Evolutionary conservation across 225 moss, liverwort and hornwort genomes (phyloP).

Genomic region (Anthoceros angustus): DNA sequence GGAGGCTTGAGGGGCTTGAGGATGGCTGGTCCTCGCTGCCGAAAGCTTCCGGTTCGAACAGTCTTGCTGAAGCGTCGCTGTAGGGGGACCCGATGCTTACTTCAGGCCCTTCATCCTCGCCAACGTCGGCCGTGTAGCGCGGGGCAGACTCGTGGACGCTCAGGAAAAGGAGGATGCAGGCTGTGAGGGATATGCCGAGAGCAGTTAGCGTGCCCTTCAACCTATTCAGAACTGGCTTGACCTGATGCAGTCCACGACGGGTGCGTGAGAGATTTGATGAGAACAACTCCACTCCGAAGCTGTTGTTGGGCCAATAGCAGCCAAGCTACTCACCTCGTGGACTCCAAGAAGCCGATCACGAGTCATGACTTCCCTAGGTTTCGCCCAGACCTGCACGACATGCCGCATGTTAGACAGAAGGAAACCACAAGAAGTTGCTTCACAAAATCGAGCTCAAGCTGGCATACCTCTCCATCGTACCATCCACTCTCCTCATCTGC

Average conservation of each 20-base stretch:
- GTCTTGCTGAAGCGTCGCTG: constrained; percentile 33
- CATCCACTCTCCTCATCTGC: constrained; percentile 99
- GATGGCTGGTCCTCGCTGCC: constrained; percentile 25
- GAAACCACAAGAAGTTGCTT: not conserved
- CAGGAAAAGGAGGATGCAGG: constrained; percentile 45
- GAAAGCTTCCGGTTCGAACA: constrained; percentile 46
- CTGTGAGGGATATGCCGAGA: constrained; percentile 51
- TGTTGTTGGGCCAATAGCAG: no score
- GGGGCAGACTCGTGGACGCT: constrained; percentile 37
- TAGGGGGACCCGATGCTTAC: constrained; percentile 21
- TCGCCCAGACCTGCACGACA: constrained; percentile 74
- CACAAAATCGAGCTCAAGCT: constrained; percentile 6
- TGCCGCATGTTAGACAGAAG: not conserved
- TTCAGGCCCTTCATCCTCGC: constrained; percentile 18
- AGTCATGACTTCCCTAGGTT: constrained; percentile 86
- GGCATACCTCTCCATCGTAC: constrained; percentile 91
- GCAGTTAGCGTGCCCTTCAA: constrained; percentile 65
- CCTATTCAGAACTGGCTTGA: constrained; percentile 77
- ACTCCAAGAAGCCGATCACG: constrained; percentile 91
- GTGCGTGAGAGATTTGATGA: not conserved
- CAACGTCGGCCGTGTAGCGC: constrained; percentile 7
- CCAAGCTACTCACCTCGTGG: constrained; percentile 42
- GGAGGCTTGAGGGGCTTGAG: constrained; percentile 22
- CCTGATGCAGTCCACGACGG: constrained; percentile 19
- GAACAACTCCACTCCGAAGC: not conserved